phyloP scores from a whole-genome alignment of 116 monocot species.

The Thalassia testudinum region DNA sequence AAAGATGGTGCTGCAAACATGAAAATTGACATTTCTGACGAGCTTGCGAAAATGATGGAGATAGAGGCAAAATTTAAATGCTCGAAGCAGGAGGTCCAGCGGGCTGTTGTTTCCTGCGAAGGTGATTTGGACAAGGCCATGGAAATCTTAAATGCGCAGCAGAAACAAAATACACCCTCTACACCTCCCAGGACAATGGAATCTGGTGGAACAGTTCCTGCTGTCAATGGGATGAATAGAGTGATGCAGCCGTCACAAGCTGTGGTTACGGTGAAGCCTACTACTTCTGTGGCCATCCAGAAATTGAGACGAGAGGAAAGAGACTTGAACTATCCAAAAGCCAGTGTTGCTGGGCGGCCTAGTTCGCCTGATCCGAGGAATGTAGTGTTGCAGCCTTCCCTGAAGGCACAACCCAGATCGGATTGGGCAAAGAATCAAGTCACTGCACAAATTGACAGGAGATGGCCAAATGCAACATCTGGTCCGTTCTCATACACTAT shows the following conservation, averaged over 20 bases:
- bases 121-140: slow-evolving; percentile 64
- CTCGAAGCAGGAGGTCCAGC: slow-evolving; percentile 74
- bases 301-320: slow-evolving; percentile 30
- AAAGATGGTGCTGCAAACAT: slow-evolving; percentile 17
- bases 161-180: slow-evolving; percentile 30
- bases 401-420: slow-evolving; percentile 13
- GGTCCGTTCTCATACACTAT: neutral
- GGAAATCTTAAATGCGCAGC: slow-evolving; percentile 37
- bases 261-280: slow-evolving; percentile 10
- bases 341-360: slow-evolving; percentile 1
- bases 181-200: slow-evolving; percentile 14
- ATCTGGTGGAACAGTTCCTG: slow-evolving; percentile 11
- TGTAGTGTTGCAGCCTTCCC: slow-evolving; percentile 7
- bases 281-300: neutral
- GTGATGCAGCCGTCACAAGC: neutral
- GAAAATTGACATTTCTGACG: slow-evolving; percentile 67
- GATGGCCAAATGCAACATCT: slow-evolving; percentile 2
- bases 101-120: slow-evolving; percentile 55
- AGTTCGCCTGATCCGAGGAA: slow-evolving; percentile 4
- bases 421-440: slow-evolving; percentile 20
- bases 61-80: slow-evolving; percentile 45
- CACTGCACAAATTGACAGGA: neutral
- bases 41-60: slow-evolving; percentile 45
- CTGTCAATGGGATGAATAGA: neutral
- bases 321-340: slow-evolving; percentile 34